Percentiles rank a stretch among this genome's conserved stretches.
phyloP scores from a whole-genome alignment of 768 basidiomycete species.

The Mycena albidolilacea region DNA sequence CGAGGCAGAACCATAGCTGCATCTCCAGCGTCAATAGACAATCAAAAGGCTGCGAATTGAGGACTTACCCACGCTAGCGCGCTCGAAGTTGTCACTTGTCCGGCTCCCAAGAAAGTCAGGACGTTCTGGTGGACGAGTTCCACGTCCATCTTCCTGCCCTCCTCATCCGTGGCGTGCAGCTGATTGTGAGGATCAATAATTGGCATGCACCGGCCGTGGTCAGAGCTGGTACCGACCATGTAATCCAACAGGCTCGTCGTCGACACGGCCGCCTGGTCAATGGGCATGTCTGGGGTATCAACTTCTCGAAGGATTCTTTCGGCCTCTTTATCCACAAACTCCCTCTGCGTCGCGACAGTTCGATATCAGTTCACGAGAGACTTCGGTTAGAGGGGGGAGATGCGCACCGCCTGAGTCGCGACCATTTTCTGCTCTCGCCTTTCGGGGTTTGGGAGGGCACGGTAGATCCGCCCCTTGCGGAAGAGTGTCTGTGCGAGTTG shows the following conservation, averaged over 20 bases:
- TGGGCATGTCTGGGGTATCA: constrained; percentile 8
- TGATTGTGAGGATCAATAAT: not conserved
- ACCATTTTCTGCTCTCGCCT: constrained; percentile 5
- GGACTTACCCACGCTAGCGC: constrained; percentile 28
- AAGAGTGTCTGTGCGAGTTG: constrained; percentile 26
- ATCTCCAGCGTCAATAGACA: not conserved
- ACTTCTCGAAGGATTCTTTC: constrained; percentile 9
- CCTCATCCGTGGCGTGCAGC: constrained; percentile 37
- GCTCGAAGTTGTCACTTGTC: constrained; percentile 37
- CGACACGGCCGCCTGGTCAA: constrained; percentile 11
- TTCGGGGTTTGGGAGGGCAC: constrained; percentile 36
- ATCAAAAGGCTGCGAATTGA: not conserved
- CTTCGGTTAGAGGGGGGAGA: too few species aligned
- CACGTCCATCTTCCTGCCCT: constrained; percentile 35
- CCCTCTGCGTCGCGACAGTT: not conserved
- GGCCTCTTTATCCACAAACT: not conserved
- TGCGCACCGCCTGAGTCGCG: not conserved
- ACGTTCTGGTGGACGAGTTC: constrained; percentile 32
- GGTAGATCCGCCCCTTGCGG: constrained; percentile 33
- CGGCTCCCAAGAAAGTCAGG: constrained; percentile 32
- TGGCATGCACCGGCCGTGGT: too few species aligned
- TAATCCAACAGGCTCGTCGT: constrained; percentile 35
- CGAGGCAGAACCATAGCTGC: constrained; percentile 36
- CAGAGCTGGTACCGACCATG: constrained; percentile 9
- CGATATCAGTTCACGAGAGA: not conserved